Evolutionary conservation across 1,284 basidiomycete genomes (phyloP).

Genomic region (Lignosus rhinocerotis): DNA sequence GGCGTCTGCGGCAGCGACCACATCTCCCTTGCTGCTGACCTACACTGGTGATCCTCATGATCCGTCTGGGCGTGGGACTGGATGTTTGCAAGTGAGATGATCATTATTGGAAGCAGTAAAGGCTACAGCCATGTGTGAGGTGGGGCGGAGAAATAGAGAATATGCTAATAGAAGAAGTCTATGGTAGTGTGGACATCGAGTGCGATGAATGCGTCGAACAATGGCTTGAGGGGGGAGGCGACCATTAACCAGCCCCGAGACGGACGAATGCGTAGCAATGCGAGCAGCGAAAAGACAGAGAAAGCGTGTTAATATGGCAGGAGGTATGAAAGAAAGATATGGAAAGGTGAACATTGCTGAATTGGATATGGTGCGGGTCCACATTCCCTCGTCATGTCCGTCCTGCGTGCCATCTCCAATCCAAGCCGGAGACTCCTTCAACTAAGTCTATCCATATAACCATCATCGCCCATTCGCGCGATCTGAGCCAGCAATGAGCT

Average conservation of each 20-base stretch:
- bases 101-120: constrained; percentile 21
- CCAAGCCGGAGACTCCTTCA: not conserved
- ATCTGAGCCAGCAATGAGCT: constrained; percentile 86
- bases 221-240: constrained; percentile 1
- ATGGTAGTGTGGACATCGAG: constrained; percentile 11
- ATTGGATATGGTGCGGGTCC: constrained; percentile 11
- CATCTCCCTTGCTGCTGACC: constrained; percentile 69
- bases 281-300: not conserved
- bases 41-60: constrained; percentile 35
- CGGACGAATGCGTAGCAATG: constrained; percentile 11
- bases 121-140: constrained; percentile 19
- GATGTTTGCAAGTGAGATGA: constrained; percentile 5
- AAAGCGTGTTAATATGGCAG: not conserved
- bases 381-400: constrained; percentile 13
- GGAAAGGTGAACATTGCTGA: not conserved
- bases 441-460: not conserved
- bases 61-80: not conserved
- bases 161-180: constrained; percentile 21
- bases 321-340: not conserved
- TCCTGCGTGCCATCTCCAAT: not conserved
- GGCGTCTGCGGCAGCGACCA: constrained; percentile 88
- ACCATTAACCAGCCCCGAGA: not conserved
- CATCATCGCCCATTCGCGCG: constrained; percentile 11
- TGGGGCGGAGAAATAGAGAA: not conserved
- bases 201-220: constrained; percentile 9